Conservation (phyloP, 2,329 filamentous ascomycete species). For the Neopestalotiopsis sp. region DNA sequence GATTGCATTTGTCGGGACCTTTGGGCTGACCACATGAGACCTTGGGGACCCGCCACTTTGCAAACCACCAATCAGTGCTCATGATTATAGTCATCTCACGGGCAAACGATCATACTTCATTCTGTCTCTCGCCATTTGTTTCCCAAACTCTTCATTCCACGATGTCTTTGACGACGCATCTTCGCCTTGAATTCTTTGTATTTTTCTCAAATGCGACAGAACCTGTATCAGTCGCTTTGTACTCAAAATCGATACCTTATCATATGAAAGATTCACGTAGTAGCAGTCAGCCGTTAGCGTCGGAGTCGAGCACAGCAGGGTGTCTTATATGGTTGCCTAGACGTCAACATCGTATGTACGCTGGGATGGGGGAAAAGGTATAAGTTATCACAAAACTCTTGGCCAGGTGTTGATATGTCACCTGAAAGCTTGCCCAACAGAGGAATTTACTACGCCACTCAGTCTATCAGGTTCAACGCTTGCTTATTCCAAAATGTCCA, state of each 20-base stretch:
- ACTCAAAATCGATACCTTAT: too few species aligned
- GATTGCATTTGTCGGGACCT: constrained; percentile 5
- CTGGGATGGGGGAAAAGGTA: not conserved
- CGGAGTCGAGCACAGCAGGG: not conserved
- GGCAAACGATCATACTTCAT: too few species aligned
- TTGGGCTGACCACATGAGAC: constrained; percentile 4
- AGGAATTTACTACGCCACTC: not conserved
- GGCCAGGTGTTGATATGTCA: not conserved
- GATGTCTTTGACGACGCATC: too few species aligned
- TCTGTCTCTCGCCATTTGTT: too few species aligned
- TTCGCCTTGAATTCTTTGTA: too few species aligned
- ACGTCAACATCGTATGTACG: constrained; percentile 2
- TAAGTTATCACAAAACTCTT: not conserved
- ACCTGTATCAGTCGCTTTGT: too few species aligned
- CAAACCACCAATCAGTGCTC: not conserved
- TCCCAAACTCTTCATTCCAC: too few species aligned
- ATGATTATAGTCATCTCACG: not conserved
- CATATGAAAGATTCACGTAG: too few species aligned
- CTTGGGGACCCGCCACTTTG: not conserved
- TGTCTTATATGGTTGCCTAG: not conserved
- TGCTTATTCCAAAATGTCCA: not conserved
- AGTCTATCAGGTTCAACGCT: not conserved
- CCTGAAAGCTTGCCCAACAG: not conserved
- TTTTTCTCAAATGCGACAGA: too few species aligned
- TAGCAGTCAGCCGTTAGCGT: not conserved